Percentiles rank a stretch among this genome's conserved stretches.
Conservation (phyloP, 2,329 filamentous ascomycete genomes). For the Cladosporium sp. region DNA sequence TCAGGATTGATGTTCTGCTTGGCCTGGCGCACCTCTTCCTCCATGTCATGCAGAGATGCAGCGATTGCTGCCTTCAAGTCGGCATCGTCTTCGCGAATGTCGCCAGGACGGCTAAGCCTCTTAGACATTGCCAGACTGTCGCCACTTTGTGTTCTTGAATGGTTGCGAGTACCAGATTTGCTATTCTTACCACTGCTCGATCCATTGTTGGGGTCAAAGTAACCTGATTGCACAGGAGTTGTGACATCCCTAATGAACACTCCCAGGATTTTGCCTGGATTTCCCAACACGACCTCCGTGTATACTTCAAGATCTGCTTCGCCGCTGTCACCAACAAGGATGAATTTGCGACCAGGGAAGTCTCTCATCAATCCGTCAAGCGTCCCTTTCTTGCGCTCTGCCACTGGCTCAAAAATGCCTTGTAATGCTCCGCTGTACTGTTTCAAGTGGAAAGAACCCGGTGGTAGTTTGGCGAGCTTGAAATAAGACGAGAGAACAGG, state of each 20-base stretch:
- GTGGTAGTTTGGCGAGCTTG: slow-evolving; percentile 71
- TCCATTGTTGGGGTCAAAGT: slow-evolving; percentile 63
- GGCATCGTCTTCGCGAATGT: slow-evolving; percentile 43
- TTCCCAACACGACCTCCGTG: slow-evolving; percentile 80
- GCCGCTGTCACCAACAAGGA: slow-evolving; percentile 91
- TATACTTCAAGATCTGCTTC: slow-evolving; percentile 97
- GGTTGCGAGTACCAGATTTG: slow-evolving; percentile 27
- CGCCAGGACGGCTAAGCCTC: slow-evolving; percentile 27
- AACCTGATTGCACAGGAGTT: slow-evolving; percentile 62
- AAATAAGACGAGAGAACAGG: slow-evolving; percentile 86
- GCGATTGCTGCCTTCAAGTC: slow-evolving; percentile 46
- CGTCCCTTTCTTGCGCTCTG: slow-evolving; percentile 86
- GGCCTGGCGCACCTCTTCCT: slow-evolving; percentile 33
- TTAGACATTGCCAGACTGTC: slow-evolving; percentile 31
- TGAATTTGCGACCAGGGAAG: slow-evolving; percentile 83
- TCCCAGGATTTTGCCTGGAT: slow-evolving; percentile 77
- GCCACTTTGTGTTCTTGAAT: slow-evolving; percentile 27
- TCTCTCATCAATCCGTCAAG: slow-evolving; percentile 81
- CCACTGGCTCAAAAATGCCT: slow-evolving; percentile 95
- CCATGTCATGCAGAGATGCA: slow-evolving; percentile 44
- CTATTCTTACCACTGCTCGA: slow-evolving; percentile 26
- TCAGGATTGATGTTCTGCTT: slow-evolving; percentile 35
- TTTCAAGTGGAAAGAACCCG: slow-evolving; percentile 90
- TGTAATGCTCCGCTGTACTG: slow-evolving; percentile 96
- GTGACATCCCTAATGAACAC: slow-evolving; percentile 97